Evolutionary conservation across 768 basidiomycete genomes (phyloP).

Genomic region (Gymnopilus junonius): DNA sequence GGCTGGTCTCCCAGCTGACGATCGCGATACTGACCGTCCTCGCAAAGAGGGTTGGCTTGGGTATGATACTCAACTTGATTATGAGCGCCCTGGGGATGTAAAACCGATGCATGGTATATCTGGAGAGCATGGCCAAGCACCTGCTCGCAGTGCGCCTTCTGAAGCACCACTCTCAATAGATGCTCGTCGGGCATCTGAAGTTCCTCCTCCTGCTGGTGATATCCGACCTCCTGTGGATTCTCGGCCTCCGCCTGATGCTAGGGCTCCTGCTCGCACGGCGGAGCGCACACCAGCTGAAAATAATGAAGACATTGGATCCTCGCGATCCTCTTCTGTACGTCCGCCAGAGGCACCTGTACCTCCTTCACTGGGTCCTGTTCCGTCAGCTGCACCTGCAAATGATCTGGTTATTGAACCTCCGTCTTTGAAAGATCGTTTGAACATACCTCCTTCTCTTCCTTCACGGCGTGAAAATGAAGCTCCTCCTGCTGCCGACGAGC

Average conservation of each 20-base stretch:
- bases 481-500: neutral
- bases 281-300: slow-evolving; percentile 16
- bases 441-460: neutral
- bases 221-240: slow-evolving; percentile 19
- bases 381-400: slow-evolving; percentile 13
- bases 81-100: slow-evolving; percentile 11
- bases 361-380: slow-evolving; percentile 11
- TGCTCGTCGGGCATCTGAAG: slow-evolving; percentile 12
- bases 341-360: slow-evolving; percentile 10
- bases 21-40: slow-evolving; percentile 5
- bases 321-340: slow-evolving; percentile 18
- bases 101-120: slow-evolving; percentile 11
- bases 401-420: slow-evolving; percentile 7
- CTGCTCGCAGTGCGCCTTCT: slow-evolving; percentile 13
- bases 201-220: slow-evolving; percentile 15
- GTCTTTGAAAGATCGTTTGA: slow-evolving; percentile 21
- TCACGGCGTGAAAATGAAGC: neutral
- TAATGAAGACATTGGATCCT: slow-evolving; percentile 19
- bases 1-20: slow-evolving; percentile 13
- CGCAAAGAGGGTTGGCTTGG: slow-evolving; percentile 10
- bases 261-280: slow-evolving; percentile 10
- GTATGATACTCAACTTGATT: slow-evolving; percentile 8
- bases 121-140: slow-evolving; percentile 5
- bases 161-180: slow-evolving; percentile 17
- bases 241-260: slow-evolving; percentile 16